Evolutionary conservation across 352 stramenopile genomes (phyloP).

Genomic region (Pythium rishiriense): DNA sequence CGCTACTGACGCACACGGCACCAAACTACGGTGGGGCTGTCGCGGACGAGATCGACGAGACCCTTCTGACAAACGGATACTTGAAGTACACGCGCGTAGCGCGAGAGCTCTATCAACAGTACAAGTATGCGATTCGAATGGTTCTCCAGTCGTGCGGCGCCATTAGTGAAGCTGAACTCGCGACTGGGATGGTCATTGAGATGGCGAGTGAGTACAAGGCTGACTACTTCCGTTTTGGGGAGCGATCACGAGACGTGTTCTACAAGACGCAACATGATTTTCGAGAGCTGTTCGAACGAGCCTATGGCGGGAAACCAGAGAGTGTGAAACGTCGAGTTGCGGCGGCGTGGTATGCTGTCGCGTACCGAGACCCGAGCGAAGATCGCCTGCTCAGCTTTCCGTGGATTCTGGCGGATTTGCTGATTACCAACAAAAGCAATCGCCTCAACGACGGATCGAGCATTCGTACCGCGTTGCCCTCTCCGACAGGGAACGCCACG

Average conservation of each 20-base stretch:
- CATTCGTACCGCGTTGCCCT: constrained; percentile 26
- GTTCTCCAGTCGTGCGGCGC: constrained; percentile 68
- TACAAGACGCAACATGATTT: constrained; percentile 48
- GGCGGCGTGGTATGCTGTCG: constrained; percentile 69
- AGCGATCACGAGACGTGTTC: constrained; percentile 70
- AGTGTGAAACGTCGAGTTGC: constrained; percentile 45
- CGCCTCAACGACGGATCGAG: neutral
- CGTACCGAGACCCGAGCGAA: constrained; percentile 44
- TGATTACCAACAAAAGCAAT: constrained; percentile 45
- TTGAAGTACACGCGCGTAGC: constrained; percentile 42
- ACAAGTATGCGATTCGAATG: constrained; percentile 54
- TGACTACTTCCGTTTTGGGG: constrained; percentile 80
- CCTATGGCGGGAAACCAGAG: constrained; percentile 21
- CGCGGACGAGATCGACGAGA: constrained; percentile 43
- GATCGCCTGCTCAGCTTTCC: constrained; percentile 59
- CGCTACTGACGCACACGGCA: constrained; percentile 47
- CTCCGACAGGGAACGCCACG: constrained; percentile 18
- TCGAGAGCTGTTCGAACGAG: constrained; percentile 43
- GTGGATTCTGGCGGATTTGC: constrained; percentile 65
- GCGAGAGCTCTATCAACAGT: constrained; percentile 56
- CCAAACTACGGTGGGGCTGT: constrained; percentile 22
- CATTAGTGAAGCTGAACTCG: constrained; percentile 60
- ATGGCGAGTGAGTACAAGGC: constrained; percentile 55
- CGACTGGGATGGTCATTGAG: constrained; percentile 74
- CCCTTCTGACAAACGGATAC: constrained; percentile 58